Base-by-base conservation (phyloP, 768 basidiomycete species). In the Gloeophyllum trabeum region DNA sequence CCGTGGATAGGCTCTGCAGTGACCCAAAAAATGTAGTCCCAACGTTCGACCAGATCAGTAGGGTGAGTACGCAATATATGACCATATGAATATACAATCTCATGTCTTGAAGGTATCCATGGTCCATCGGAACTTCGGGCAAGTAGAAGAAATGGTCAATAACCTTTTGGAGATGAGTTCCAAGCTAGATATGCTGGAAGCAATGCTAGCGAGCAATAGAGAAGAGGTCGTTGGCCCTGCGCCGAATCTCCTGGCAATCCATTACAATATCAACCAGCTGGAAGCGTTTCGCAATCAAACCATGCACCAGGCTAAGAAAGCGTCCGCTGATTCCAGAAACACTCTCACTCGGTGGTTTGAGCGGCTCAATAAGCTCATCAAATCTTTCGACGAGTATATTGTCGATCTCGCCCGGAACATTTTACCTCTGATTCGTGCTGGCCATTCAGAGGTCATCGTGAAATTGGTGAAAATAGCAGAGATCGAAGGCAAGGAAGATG, bases 281-380 rank as follows among this genome's bases (percentile, higher is more conserved):
- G 93, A 97, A 57, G 72, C 73, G 2, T 99, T 99, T 63, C 76
- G 92, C 2, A 98, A 97, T 54, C 81, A 94, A 57, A 91, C 91
- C 7, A 76, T 97, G 71, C 90, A 92, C 51, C 83, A 90, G 56
- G 93, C 94, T 13, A 94, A 92, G 63, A 75, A 81, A 45, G 80
- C 85, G 4, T 79, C 80, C 12, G 63, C 76, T 0, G 66, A 71
- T 32, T 79, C 80, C 3, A 75, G 81, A 42, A 64, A 67, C 32
- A 90, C 84, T 7, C 67, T 90, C 26, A 67, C 72, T 5, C 74
- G 78, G 39, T 81, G 82, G 69, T 97, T 99, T 54, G 86, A 90
- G 57, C 79, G 85, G 13, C 67, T 98, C 6, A 85, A 86, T 46
- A 76, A 70, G 43, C 69, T 92, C 47, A 82, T 91, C 20, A 67